Evolutionary conservation across 148 eudicot species (phyloP), one percentile per base, ranked within the genome.

Genomic region (Agrostemma githago): DNA sequence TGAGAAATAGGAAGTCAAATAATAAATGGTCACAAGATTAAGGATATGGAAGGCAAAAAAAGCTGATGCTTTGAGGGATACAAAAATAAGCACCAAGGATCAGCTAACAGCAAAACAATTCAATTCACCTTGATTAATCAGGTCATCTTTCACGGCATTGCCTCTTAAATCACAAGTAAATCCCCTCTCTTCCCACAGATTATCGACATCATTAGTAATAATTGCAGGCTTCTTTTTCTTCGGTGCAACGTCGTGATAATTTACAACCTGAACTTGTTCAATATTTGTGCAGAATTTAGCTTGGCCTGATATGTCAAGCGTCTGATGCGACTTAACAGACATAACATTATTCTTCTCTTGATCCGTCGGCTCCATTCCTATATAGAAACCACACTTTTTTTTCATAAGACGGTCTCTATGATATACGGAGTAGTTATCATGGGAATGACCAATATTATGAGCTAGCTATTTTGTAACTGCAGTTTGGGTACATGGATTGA

Each of bases 71-170:
- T 20, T 61, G 9, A 61, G 38, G 14, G 20, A n/a, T 2, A 38
- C 12, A 34, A 65, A 38, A 39, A 14, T 4, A 34, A 38, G 19
- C 54, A 34, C 41, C 16, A 14, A 37, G 4, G 42, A 64, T 11
- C 16, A 64, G 43, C 41, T 5, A 37, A 15, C 42, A 37, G 43
- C 8, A 61, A 61, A 12, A 12, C 56, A 20, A 61, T 21, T 60
- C 38, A 61, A 37, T 37, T 64, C 68, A 64, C 68, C 42, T 64
- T 0, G 68, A 64, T 64, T 64, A 64, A 17, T 38, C 16, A 39
- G 14, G 39, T 5, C 39, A 39, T 12, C 42, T 9, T 63, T 39
- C 66, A 8, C 40, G 16, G 14, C 43, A 34, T 38, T 43, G 38
- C 43, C 7, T 64, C 39, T 17, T 14, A 12, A 42, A 64, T 3